Evolutionary conservation across 2,329 filamentous ascomycete species (phyloP).

Genomic region (Thelonectria blattea): DNA sequence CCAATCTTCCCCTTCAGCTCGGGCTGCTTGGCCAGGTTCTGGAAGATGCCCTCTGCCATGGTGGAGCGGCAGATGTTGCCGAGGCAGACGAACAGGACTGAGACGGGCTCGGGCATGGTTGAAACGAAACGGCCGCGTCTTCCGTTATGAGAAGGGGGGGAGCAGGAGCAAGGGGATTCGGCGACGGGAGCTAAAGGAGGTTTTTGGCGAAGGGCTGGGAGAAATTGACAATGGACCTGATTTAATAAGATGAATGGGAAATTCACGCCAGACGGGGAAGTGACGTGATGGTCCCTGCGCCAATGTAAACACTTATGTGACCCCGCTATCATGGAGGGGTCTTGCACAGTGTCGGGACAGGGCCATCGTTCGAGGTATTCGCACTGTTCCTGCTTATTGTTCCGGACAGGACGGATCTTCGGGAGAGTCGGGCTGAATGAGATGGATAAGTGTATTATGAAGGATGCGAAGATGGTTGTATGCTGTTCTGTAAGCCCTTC

Average conservation of each 20-base stretch:
- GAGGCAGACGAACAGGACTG: constrained; percentile 92
- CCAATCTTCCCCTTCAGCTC: constrained; percentile 66
- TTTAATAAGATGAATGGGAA: not conserved
- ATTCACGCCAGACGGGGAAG: constrained; percentile 24
- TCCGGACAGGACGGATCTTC: no score
- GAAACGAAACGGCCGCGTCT: not conserved
- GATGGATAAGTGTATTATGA: no score
- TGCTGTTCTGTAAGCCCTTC: no score
- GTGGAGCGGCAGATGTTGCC: constrained; percentile 95
- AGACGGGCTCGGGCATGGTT: constrained; percentile 56
- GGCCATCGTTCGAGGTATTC: not conserved
- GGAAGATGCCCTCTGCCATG: constrained; percentile 96
- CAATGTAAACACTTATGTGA: constrained; percentile 27
- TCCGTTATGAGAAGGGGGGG: constrained; percentile 2
- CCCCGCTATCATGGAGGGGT: constrained; percentile 39
- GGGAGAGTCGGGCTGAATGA: no score
- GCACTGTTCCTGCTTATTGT: constrained; percentile 18
- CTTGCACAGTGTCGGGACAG: not conserved
- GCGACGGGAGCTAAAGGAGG: constrained; percentile 10
- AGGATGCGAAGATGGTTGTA: no score
- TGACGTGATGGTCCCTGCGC: constrained; percentile 37
- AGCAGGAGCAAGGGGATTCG: not conserved
- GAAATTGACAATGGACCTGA: constrained; percentile 22
- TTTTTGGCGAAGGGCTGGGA: constrained; percentile 20
- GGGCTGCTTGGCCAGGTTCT: constrained; percentile 67